Conservation (phyloP, 2,329 filamentous ascomycete species). For the Neoscytalidium dimidiatum region DNA sequence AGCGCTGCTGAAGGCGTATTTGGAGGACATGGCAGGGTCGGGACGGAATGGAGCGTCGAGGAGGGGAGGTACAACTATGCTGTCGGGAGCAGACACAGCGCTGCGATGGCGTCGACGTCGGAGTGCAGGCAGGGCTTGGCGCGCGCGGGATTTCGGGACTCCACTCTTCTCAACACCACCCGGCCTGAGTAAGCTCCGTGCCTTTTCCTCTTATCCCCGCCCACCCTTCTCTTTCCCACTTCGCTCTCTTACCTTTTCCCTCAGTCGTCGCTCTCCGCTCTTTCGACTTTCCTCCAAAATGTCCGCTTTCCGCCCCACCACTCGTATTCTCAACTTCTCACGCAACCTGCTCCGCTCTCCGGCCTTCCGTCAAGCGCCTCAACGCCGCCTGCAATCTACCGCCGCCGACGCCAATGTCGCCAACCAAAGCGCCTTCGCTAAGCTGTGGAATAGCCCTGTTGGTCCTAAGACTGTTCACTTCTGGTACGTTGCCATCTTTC, state of each 20-base stretch:
- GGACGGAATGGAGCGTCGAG: neutral
- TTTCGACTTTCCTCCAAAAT: constrained; percentile 39
- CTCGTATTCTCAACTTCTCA: constrained; percentile 59
- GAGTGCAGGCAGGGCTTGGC: constrained; percentile 12
- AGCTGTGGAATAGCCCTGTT: constrained; percentile 60
- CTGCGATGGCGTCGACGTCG: constrained; percentile 5
- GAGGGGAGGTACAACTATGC: neutral
- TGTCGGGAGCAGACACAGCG: neutral
- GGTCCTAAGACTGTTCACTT: constrained; percentile 86
- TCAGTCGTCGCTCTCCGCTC: neutral
- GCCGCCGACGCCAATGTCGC: constrained; percentile 52
- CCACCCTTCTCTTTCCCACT: constrained; percentile 43
- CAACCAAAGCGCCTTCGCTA: constrained; percentile 61
- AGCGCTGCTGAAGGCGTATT: constrained; percentile 86
- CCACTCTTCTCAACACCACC: constrained; percentile 18
- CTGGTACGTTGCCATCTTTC: constrained; percentile 63
- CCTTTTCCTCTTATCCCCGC: constrained; percentile 13
- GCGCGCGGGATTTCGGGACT: constrained; percentile 14
- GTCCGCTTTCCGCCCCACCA: constrained; percentile 56
- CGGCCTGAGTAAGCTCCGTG: constrained; percentile 43
- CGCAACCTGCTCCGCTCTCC: constrained; percentile 38
- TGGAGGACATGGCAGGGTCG: constrained; percentile 71
- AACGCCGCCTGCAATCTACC: constrained; percentile 70
- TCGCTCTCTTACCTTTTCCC: constrained; percentile 10
- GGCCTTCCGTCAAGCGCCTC: constrained; percentile 52